Base-by-base conservation (phyloP, 768 basidiomycete genomes). In the Boletus sensibilis region DNA sequence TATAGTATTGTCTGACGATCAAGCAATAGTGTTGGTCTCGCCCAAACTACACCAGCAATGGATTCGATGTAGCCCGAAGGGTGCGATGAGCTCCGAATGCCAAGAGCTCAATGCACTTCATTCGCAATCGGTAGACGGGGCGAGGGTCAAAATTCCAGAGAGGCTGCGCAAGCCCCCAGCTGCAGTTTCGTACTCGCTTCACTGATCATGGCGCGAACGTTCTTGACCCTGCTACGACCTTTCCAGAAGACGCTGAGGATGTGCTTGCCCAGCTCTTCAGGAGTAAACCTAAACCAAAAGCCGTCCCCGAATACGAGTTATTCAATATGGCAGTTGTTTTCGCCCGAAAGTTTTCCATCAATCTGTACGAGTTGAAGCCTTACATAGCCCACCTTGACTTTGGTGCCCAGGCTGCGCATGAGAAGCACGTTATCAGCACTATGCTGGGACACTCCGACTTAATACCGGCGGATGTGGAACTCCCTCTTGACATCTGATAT, bases 51-150 rank as follows among this genome's bases (percentile, higher is more conserved):
- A 87, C 54, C 74, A 75, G 2, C 81, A 82, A 66, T 88, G 86
- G 86, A 78, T 79, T 47, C 76, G 80, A 2, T 72, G 71, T 40
- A 82, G 78, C 53, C 78, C 81, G 0, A 67, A 78, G 46, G 86
- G 86, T 29, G 85, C 85, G 0, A 72, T 86, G 60, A 80, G 82
- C 61, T 69, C 78, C 0, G 81, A 88, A 70, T 88, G 86, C 59
- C 86, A 87, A 61, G 86, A 88, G 62, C 74, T 88, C 25, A 88
- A 87, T 56, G 86, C 85, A 0, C 69, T 88, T 10, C 85, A 88
- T 60, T 88, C 86, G 3, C 83, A 85, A 52, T 83, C 81, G 3
- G 86, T 87, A 1, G 86, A 88, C 59, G 86, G 86, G 0, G 86
- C 81, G 1, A 75, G 76, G 12, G 78, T 87, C 49, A 65, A 31